These are phyloP conservation scores for Trichoderma asperellum DNA, from an alignment of 2,329 filamentous ascomycete species.

Conservation along the genomic window DNA sequence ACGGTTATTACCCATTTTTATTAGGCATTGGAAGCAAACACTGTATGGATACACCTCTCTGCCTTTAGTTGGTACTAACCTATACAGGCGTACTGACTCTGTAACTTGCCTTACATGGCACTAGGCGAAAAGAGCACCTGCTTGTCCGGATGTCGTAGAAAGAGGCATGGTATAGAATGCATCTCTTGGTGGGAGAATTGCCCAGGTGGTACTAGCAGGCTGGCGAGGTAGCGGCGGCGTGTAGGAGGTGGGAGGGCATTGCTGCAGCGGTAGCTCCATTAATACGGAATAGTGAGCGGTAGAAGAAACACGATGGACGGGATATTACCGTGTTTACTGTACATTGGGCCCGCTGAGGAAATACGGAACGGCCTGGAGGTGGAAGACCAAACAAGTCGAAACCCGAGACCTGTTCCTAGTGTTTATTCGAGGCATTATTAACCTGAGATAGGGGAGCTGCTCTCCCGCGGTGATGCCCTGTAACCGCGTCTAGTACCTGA, in stretches of 20 bases:
- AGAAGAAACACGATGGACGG: not conserved
- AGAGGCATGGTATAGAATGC: constrained; percentile 15
- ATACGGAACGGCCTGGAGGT: not conserved
- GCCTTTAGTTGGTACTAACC: too few species aligned
- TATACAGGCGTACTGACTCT: not conserved
- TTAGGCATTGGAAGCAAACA: not conserved
- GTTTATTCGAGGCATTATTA: not conserved
- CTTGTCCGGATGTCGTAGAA: constrained; percentile 3
- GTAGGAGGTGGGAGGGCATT: not conserved
- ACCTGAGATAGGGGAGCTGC: not conserved
- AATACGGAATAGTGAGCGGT: not conserved
- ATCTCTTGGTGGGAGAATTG: constrained; percentile 10
- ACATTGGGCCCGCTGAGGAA: not conserved
- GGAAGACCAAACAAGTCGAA: not conserved
- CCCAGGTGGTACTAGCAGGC: not conserved
- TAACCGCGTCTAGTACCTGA: not conserved
- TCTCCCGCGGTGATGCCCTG: not conserved
- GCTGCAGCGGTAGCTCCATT: not conserved
- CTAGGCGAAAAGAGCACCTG: constrained; percentile 8
- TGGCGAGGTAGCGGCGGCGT: not conserved
- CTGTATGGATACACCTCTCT: not conserved
- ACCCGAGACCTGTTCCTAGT: not conserved
- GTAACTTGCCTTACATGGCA: not conserved
- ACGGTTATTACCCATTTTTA: too few species aligned
- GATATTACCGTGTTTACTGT: not conserved